Conservation (phyloP, 768 basidiomycete genomes). For the Mycena sanguinolenta region DNA sequence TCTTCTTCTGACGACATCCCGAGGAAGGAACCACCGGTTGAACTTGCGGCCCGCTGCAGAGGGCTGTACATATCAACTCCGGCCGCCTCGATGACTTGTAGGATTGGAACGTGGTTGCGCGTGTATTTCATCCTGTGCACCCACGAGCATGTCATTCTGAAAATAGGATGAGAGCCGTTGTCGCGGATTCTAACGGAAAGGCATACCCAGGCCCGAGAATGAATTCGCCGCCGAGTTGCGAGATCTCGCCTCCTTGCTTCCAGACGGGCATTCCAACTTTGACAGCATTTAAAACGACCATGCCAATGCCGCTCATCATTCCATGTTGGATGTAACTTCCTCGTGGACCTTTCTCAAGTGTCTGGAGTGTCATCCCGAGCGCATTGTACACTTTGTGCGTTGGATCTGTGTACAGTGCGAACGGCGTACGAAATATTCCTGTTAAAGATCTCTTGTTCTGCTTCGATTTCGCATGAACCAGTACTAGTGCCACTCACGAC, state of each 20-base stretch:
- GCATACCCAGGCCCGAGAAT: conserved; percentile 73
- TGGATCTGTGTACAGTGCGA: conserved; percentile 76
- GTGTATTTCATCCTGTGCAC: conserved; percentile 77
- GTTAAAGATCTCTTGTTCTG: neutral
- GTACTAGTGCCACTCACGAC: conserved; percentile 37
- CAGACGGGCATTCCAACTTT: conserved; percentile 73
- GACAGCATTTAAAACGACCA: conserved; percentile 67
- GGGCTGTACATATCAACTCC: conserved; percentile 51
- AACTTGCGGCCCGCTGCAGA: conserved; percentile 16
- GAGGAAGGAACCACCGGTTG: conserved; percentile 29
- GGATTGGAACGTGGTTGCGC: conserved; percentile 68
- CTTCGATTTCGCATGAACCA: neutral
- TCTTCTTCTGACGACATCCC: conserved; percentile 33
- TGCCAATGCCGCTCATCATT: conserved; percentile 63
- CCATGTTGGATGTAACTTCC: conserved; percentile 68
- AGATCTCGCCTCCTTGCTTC: conserved; percentile 68
- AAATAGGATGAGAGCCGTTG: conserved; percentile 13
- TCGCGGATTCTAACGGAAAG: neutral
- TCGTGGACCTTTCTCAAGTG: conserved; percentile 50
- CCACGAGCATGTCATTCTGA: conserved; percentile 64
- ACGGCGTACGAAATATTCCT: conserved; percentile 75
- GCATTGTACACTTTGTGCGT: conserved; percentile 66
- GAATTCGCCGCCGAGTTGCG: conserved; percentile 82
- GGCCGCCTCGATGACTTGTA: conserved; percentile 65
- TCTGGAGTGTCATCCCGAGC: conserved; percentile 65